phyloP scores from a whole-genome alignment of 1,139 yeast species.

The Yamadazyma triangularis region DNA sequence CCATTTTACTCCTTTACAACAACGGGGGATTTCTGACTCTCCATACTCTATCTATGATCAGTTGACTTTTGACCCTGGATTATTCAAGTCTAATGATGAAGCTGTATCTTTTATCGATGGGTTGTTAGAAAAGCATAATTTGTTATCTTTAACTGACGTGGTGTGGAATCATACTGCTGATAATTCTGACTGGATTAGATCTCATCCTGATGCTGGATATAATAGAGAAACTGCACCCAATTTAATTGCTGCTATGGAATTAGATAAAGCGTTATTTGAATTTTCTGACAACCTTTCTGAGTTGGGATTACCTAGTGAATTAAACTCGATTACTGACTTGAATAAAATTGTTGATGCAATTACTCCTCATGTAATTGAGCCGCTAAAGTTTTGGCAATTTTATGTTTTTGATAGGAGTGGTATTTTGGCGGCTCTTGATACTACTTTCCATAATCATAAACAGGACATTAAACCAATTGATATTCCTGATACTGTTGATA shows the following conservation, averaged over 20 bases:
- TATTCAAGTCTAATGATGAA: constrained; percentile 45
- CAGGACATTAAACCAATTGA: constrained; percentile 20
- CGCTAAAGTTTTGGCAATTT: constrained; percentile 79
- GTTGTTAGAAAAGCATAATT: constrained; percentile 52
- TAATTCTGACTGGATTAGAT: constrained; percentile 79
- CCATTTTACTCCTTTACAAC: constrained; percentile 91
- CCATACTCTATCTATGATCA: constrained; percentile 93
- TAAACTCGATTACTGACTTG: constrained; percentile 52
- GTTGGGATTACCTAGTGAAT: constrained; percentile 56
- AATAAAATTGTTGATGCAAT: constrained; percentile 61
- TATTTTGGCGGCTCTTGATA: constrained; percentile 28
- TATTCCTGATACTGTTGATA: constrained; percentile 28
- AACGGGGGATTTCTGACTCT: constrained; percentile 83
- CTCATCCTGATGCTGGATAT: constrained; percentile 90
- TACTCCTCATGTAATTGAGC: constrained; percentile 59
- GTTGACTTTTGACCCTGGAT: constrained; percentile 61
- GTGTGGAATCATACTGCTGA: constrained; percentile 95
- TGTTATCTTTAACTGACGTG: constrained; percentile 82
- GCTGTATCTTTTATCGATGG: constrained; percentile 24
- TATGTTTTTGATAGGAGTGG: constrained; percentile 61
- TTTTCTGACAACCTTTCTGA: constrained; percentile 54
- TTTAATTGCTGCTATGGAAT: constrained; percentile 74
- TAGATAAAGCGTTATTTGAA: constrained; percentile 63
- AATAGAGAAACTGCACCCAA: constrained; percentile 87
- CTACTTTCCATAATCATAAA: constrained; percentile 33